phyloP scores from a whole-genome alignment of 2,329 filamentous ascomycete species.

The Penicillium concentricum region DNA sequence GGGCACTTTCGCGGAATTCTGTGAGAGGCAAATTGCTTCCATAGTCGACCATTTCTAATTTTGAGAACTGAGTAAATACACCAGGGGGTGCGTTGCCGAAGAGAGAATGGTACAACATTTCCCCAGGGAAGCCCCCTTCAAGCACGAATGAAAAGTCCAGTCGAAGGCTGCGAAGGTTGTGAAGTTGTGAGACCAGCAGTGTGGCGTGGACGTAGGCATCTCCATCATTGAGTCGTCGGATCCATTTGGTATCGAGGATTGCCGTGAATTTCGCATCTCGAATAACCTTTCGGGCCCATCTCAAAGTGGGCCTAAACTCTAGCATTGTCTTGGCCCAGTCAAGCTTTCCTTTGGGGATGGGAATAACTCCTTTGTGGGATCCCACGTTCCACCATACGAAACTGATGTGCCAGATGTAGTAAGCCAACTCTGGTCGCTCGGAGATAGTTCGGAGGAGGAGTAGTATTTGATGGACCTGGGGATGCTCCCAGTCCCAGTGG shows the following conservation, averaged over 20 bases:
- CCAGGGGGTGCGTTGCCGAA: background rate
- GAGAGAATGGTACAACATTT: constrained; percentile 1
- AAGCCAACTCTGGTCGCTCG: background rate
- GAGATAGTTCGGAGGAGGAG: background rate
- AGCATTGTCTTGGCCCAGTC: background rate
- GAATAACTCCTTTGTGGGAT: background rate
- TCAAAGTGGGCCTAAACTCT: background rate
- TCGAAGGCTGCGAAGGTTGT: constrained; percentile 1
- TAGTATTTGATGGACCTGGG: background rate
- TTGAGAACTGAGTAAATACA: background rate
- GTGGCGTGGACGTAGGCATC: background rate
- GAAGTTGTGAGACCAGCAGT: background rate
- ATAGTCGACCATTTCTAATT: constrained; percentile 3
- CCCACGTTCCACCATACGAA: background rate
- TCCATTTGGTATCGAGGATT: background rate
- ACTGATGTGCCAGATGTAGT: background rate
- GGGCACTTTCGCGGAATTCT: background rate
- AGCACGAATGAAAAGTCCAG: background rate
- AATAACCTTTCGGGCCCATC: background rate
- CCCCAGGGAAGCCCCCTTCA: background rate
- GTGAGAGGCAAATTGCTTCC: background rate
- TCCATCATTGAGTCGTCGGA: background rate
- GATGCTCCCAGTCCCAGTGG: background rate
- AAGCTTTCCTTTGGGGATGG: background rate
- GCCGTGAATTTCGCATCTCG: background rate